These are phyloP conservation scores for Wickerhamiella nectarea DNA, from an alignment of 805 yeast species.

Conservation along the genomic window DNA sequence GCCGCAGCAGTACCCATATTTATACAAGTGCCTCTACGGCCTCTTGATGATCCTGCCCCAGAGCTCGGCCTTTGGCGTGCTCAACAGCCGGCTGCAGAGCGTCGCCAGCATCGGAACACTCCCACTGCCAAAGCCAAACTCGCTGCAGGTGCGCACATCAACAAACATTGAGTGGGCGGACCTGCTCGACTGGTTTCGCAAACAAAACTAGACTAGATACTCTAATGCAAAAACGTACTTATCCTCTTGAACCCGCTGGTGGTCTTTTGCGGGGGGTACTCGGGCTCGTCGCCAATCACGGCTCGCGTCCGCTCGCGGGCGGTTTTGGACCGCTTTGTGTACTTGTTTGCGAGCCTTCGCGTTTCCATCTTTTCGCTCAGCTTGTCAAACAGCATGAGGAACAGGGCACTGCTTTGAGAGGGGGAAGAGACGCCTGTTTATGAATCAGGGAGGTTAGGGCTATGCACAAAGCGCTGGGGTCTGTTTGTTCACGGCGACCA, in stretches of 20 bases:
- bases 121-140: slow-evolving; percentile 19
- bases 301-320: slow-evolving; percentile 16
- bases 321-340: slow-evolving; percentile 19
- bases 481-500: too few species aligned
- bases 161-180: slow-evolving; percentile 29
- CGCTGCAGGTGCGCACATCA: slow-evolving; percentile 13
- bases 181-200: slow-evolving; percentile 35
- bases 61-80: slow-evolving; percentile 72
- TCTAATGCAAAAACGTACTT: slow-evolving; percentile 2
- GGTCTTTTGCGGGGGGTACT: not conserved
- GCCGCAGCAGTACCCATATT: slow-evolving; percentile 65
- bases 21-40: slow-evolving; percentile 83
- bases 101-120: slow-evolving; percentile 31
- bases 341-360: slow-evolving; percentile 20
- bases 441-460: too few species aligned
- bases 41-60: slow-evolving; percentile 89
- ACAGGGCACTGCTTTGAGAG: too few species aligned
- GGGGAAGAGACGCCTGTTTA: too few species aligned
- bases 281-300: slow-evolving; percentile 2
- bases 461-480: too few species aligned
- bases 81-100: slow-evolving; percentile 61
- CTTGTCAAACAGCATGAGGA: slow-evolving; percentile 5
- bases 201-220: slow-evolving; percentile 27
- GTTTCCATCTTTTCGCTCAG: slow-evolving; percentile 18
- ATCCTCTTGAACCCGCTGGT: not conserved